Evolutionary conservation across 2,329 filamentous ascomycete species (phyloP), one percentile per base, ranked within the genome.

Genomic region (Venturiaceae sp.): DNA sequence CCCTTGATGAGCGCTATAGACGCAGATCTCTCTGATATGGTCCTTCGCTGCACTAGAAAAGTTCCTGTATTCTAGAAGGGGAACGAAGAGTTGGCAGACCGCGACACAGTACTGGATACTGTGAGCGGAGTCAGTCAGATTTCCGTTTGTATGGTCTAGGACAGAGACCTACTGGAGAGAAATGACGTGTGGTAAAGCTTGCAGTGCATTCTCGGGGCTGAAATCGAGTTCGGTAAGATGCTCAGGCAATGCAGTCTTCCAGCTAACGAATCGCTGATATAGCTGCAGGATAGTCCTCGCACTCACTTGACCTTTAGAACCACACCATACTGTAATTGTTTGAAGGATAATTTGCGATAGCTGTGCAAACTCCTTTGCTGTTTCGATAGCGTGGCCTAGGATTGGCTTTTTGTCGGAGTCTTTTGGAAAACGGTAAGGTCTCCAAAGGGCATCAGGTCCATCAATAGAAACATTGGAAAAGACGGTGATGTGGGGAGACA

Each of bases 61-160:
- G 8, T 57, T 21, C 9, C 57, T 52, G 57, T 60, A 57, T 26
- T 64, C 60, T 9, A 66, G 55, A 4, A 68, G 57, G 3, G 66
- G 66, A 11, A 57, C 62, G n/a, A 67, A 63, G 28, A 67, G 63
- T 28, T 67, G 63, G 50, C 65, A 64, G 5, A 68, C 41, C 30
- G 64, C 64, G 19, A 64, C 62, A 53, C 65, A 62, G 47, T 68
- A 68, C 41, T 64, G 60, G 7, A 67, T 61, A 55, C 66, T 68
- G 23, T 13, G 14, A 21, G 34, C 9, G 11, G 11, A 8, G 11
- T n/a, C n/a, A n/a, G 37, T 50, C 21, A 50, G 44, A n/a, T n/a
- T 16, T n/a, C n/a, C n/a, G n/a, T n/a, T n/a, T n/a, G n/a, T n/a
- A n/a, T n/a, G n/a, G n/a, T n/a, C 50, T 19, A 14, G 28, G 14